A percentile compares a stretch with the other conserved stretches of the same genome.
Evolutionary conservation across 371 early-diverging fungal genomes (phyloP).

Genomic region (Mucor irregularis): DNA sequence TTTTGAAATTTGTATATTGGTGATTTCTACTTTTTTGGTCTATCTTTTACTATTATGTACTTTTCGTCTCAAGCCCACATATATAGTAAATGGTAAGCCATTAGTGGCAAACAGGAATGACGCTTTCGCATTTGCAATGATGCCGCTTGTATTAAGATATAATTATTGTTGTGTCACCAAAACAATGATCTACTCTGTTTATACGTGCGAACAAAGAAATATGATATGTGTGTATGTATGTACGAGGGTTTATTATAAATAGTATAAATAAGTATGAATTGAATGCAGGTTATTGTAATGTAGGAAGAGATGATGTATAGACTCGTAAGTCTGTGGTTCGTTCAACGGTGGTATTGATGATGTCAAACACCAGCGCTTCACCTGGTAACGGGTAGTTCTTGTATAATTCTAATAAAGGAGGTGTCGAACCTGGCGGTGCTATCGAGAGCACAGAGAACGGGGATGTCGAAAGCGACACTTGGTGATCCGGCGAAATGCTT

Average conservation of each 20-base stretch:
- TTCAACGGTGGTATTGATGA: neutral
- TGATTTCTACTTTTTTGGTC: neutral
- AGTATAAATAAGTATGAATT: too few species aligned
- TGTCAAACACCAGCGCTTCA: slow-evolving; percentile 18
- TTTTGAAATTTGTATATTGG: neutral
- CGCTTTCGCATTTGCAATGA: too few species aligned
- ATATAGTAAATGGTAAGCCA: too few species aligned
- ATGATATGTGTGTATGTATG: too few species aligned
- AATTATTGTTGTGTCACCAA: too few species aligned
- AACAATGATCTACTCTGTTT: too few species aligned
- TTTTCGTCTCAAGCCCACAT: neutral
- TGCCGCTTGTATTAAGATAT: too few species aligned
- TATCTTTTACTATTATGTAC: neutral
- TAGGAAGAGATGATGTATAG: too few species aligned
- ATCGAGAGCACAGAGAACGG: neutral
- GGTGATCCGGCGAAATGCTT: slow-evolving; percentile 3
- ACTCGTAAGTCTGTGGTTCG: neutral
- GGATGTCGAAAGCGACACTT: slow-evolving; percentile 1
- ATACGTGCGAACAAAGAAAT: too few species aligned
- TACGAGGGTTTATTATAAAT: too few species aligned
- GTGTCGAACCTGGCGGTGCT: neutral
- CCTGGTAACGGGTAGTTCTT: slow-evolving; percentile 19
- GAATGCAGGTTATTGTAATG: too few species aligned
- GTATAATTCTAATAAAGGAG: slow-evolving; percentile 13
- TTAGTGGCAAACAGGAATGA: too few species aligned